Conservation (phyloP, 345 rosid species). For the Citrus unshiu region DNA sequence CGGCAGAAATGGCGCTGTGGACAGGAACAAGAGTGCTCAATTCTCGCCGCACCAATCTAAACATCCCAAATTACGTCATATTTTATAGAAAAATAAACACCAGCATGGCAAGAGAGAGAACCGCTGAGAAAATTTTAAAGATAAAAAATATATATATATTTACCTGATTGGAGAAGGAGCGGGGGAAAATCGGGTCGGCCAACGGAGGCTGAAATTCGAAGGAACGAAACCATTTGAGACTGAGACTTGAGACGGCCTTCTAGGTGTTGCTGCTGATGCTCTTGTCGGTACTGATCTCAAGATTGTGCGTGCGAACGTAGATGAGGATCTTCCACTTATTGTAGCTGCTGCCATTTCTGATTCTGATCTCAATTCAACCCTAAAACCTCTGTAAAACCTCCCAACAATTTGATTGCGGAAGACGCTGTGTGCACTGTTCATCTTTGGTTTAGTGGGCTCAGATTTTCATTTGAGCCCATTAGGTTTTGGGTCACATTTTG, state of each 20-base stretch:
- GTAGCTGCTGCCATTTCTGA: slow-evolving; percentile 37
- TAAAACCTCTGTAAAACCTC: slow-evolving; percentile 43
- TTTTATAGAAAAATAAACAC: background rate
- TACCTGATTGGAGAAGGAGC: slow-evolving; percentile 32
- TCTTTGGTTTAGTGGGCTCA: background rate
- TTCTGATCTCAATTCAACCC: slow-evolving; percentile 17
- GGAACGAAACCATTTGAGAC: slow-evolving; percentile 30
- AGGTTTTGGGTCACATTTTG: background rate
- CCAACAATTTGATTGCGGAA: background rate
- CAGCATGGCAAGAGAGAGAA: background rate
- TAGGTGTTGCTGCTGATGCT: slow-evolving; percentile 11
- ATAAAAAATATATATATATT: background rate
- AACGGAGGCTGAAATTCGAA: slow-evolving; percentile 27
- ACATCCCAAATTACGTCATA: background rate
- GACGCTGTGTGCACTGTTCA: background rate
- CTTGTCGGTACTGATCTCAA: slow-evolving; percentile 28
- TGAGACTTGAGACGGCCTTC: slow-evolving; percentile 24
- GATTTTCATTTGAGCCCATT: background rate
- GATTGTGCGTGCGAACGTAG: slow-evolving; percentile 35
- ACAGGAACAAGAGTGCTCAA: slow-evolving; percentile 56
- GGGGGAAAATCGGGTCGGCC: slow-evolving; percentile 17
- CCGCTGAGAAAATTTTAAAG: too few relatives aligned
- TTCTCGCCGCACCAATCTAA: slow-evolving; percentile 60
- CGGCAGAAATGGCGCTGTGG: slow-evolving; percentile 60
- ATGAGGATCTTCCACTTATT: slow-evolving; percentile 50